Conservation (phyloP, 2,329 filamentous ascomycete species). For the Colletotrichum echinochloae region DNA sequence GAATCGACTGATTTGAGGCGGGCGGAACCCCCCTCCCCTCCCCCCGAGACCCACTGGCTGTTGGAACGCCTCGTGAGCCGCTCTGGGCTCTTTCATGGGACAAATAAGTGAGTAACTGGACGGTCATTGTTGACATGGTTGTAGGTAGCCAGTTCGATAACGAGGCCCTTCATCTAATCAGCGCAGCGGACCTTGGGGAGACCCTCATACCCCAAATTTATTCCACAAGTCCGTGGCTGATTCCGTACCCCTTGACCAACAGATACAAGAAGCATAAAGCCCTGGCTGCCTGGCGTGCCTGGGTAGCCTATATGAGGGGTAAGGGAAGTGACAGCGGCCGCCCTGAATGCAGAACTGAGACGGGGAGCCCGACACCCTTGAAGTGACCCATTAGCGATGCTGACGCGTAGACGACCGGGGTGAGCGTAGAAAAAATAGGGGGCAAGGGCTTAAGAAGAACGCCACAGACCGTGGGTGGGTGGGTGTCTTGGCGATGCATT, state of each 20-base stretch:
- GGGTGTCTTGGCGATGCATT: background rate
- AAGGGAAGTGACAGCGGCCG: conserved; percentile 4
- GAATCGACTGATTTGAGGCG: too few species aligned
- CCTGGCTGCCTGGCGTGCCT: too few species aligned
- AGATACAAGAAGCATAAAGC: background rate
- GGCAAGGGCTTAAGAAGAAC: background rate
- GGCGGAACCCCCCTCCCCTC: too few species aligned
- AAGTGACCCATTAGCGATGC: conserved; percentile 12
- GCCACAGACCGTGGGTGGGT: conserved; percentile 8
- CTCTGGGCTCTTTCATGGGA: background rate
- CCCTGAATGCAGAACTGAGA: background rate
- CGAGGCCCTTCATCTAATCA: background rate
- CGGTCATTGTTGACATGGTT: background rate
- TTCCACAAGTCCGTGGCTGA: conserved; percentile 3
- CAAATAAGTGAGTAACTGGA: background rate
- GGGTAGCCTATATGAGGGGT: background rate
- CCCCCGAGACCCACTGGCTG: background rate
- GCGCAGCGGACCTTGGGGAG: background rate
- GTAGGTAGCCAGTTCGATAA: background rate
- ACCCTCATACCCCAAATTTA: background rate
- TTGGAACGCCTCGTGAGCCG: background rate
- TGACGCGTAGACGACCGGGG: conserved; percentile 23
- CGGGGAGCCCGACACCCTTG: background rate
- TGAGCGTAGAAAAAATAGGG: conserved; percentile 8
- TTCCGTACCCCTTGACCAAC: background rate